Evolutionary conservation across 768 basidiomycete genomes (phyloP).

Genomic region (Kwoniella shandongensis): DNA sequence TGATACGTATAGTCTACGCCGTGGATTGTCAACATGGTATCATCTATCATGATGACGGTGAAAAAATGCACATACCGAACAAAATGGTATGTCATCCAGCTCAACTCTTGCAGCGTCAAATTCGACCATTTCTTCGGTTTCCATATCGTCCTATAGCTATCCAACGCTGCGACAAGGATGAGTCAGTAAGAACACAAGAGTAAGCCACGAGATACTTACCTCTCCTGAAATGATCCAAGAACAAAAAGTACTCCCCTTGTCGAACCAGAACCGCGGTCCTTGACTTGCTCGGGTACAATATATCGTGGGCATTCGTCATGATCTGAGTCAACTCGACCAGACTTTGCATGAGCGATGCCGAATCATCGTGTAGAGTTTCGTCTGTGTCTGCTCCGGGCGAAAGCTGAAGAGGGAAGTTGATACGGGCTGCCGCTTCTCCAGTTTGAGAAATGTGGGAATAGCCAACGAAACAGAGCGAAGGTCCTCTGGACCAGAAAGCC

Average conservation of each 20-base stretch:
- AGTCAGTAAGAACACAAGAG: slow-evolving; percentile 22
- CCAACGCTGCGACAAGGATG: slow-evolving; percentile 28
- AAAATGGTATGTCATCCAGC: slow-evolving; percentile 43
- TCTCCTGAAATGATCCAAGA: slow-evolving; percentile 39
- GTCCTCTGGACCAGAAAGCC: slow-evolving; percentile 51
- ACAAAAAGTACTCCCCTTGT: slow-evolving; percentile 37
- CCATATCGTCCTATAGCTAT: slow-evolving; percentile 34
- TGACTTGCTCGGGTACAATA: slow-evolving; percentile 43
- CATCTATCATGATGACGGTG: not conserved
- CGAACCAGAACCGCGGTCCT: slow-evolving; percentile 41
- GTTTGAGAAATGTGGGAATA: slow-evolving; percentile 48
- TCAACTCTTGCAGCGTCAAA: slow-evolving; percentile 30
- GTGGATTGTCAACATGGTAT: not conserved
- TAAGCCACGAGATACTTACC: slow-evolving; percentile 6
- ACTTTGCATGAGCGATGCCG: slow-evolving; percentile 40
- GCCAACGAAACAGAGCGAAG: slow-evolving; percentile 44
- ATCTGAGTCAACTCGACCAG: slow-evolving; percentile 48
- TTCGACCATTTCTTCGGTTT: slow-evolving; percentile 31
- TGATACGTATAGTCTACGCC: slow-evolving; percentile 30
- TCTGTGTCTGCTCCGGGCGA: slow-evolving; percentile 20
- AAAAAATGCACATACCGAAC: slow-evolving; percentile 17
- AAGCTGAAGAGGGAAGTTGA: slow-evolving; percentile 46
- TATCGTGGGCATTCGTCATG: slow-evolving; percentile 53
- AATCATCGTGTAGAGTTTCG: slow-evolving; percentile 27
- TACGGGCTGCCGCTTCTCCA: slow-evolving; percentile 41